Conservation (phyloP, 1,284 basidiomycete species). For the Exobasidium rhododendri region DNA sequence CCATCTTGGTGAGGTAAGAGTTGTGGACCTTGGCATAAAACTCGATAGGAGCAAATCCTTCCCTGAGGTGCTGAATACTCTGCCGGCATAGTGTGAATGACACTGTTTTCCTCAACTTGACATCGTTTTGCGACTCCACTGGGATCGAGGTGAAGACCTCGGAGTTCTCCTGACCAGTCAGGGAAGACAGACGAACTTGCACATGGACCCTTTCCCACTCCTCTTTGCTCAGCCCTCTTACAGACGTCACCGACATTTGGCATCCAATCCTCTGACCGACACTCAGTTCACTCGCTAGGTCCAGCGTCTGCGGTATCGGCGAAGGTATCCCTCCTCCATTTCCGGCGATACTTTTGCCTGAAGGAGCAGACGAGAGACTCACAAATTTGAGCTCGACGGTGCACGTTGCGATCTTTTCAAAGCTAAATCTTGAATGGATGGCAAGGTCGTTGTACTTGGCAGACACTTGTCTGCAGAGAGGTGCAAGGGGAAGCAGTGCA, state of each 20-base stretch:
- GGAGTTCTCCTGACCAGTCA: constrained; percentile 30
- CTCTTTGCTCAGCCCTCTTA: constrained; percentile 27
- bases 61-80: constrained; percentile 28
- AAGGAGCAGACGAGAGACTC: constrained; percentile 51
- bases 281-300: constrained; percentile 18
- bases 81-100: constrained; percentile 37
- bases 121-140: constrained; percentile 22
- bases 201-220: constrained; percentile 33
- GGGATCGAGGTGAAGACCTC: constrained; percentile 41
- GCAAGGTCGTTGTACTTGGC: constrained; percentile 32
- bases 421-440: constrained; percentile 30
- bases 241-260: constrained; percentile 36
- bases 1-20: constrained; percentile 27
- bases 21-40: constrained; percentile 30
- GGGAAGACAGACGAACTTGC: constrained; percentile 40
- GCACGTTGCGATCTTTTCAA: constrained; percentile 27
- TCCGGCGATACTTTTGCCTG: constrained; percentile 10
- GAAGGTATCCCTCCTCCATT: too few species aligned
- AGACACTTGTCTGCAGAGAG: constrained; percentile 66
- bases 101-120: constrained; percentile 37
- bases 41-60: constrained; percentile 32
- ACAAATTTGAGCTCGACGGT: constrained; percentile 41
- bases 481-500: constrained; percentile 74
- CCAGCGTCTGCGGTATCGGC: constrained; percentile 8
- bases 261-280: constrained; percentile 40